These are phyloP conservation scores for Gaeumannomyces tritici DNA, from an alignment of 2,329 filamentous ascomycete genomes.

Conservation along the genomic window DNA sequence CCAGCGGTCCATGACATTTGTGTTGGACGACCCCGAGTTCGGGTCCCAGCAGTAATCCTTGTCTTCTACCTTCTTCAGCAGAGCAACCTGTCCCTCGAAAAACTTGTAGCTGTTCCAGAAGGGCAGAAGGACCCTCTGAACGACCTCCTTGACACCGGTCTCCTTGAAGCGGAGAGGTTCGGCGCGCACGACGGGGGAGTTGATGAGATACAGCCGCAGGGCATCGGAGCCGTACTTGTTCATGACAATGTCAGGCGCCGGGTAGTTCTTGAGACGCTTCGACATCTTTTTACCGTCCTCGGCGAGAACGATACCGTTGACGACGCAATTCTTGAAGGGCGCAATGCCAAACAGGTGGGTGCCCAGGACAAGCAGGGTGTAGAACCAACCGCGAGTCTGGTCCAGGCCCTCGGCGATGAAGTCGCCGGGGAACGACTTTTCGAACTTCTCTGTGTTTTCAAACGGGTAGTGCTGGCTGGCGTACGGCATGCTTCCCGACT, in stretches of 20 bases:
- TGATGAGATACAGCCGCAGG: constrained; percentile 89
- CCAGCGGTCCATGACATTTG: constrained; percentile 94
- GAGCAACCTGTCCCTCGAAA: constrained; percentile 77
- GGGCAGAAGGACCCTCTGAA: constrained; percentile 81
- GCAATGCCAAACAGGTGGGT: constrained; percentile 77
- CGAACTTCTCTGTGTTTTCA: constrained; percentile 73
- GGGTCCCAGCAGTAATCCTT: constrained; percentile 74
- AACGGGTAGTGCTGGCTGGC: constrained; percentile 88
- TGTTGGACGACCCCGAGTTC: constrained; percentile 60
- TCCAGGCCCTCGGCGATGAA: constrained; percentile 87
- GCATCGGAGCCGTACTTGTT: constrained; percentile 85
- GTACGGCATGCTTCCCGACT: constrained; percentile 94
- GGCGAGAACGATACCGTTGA: constrained; percentile 87
- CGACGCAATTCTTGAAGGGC: constrained; percentile 93
- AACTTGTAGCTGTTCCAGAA: constrained; percentile 98
- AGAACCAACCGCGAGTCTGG: constrained; percentile 95
- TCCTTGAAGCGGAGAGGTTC: constrained; percentile 91
- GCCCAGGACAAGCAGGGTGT: constrained; percentile 80
- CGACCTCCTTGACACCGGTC: constrained; percentile 84
- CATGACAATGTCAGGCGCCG: constrained; percentile 76
- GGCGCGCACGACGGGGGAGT: constrained; percentile 87
- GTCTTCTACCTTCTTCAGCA: constrained; percentile 77
- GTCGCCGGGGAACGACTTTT: constrained; percentile 77
- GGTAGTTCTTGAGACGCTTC: constrained; percentile 93
- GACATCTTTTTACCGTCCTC: constrained; percentile 99